Evolutionary conservation across 1,284 basidiomycete genomes (phyloP), one percentile per base, ranked within the genome.

Genomic region (Ceratobasidium sp.): DNA sequence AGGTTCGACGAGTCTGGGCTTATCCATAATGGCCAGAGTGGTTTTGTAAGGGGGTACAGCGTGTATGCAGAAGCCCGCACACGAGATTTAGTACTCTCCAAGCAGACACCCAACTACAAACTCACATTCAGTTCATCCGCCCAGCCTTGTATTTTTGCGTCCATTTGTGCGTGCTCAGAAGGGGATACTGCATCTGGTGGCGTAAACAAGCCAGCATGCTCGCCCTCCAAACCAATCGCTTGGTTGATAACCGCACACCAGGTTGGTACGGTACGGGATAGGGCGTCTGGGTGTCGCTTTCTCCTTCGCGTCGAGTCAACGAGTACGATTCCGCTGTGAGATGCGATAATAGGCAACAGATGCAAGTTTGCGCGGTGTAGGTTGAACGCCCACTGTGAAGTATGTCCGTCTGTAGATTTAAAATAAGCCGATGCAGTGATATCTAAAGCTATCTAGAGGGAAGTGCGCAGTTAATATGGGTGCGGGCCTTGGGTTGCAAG

Each of bases 191-290:
- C 78, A 34, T 76, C 84, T 83, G 90, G 88, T 3, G 92, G 88
- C 0, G 91, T 93, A 78, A 90, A 90, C 48, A 71, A 13, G 68
- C 68, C 5, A 56, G 68, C 37, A 74, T 95, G 91, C 83, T 95
- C 93, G 79, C 95, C 2, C 76, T 78, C 76, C 75, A 24, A 77
- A 74, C n/a, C 74, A 16, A 91, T 78, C 0, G 94, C 94, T 8
- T 88, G 85, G 79, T 98, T 98, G 77, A 98, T 85, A 1, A 97
- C 94, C 1, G 93, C 86, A 81, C 97, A 98, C 97, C 97, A 99
- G 59, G 96, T 93, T 0, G 97, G 96, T 0, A 98, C 87, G 0
- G 97, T 98, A 81, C 98, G 98, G 5, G 93, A 93, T 0, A 98
- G 85, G 0, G 96, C 95, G 79, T 99, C 97, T 0, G 97, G 97